Base-by-base conservation (phyloP, 2,329 filamentous ascomycete species). In the Sarocladium kiliense region DNA sequence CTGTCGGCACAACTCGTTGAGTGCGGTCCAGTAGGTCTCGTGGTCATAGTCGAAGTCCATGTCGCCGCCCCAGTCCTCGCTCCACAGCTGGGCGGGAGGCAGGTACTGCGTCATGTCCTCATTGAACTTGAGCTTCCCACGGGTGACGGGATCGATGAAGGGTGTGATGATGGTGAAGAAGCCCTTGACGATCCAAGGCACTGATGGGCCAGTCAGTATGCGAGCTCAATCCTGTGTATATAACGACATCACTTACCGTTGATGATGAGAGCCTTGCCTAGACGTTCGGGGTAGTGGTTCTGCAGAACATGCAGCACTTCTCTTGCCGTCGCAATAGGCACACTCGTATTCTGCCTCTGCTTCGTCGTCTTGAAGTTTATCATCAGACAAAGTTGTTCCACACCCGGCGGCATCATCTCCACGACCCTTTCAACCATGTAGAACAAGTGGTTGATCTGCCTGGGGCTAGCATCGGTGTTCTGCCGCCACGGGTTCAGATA, bases 121-220 rank as follows among this genome's bases (percentile, higher is more conserved):
- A 77, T 97, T 97, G 80, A 96, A 97, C 76, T 94, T 95, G 75
- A 99, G 86, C 78, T 99, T 99, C 66, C 94, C 86, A 57, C 89
- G 85, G 10, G 94, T 99, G 64, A 92, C 76, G 7, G 94, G 94
- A 71, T 99, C 94, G 73, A 99, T 96, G 73, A 99, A 97, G 37
- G 93, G 91, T 3, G 85, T 91, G 73, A 99, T 92, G 64, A 97
- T 77, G 73, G 96, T 97, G 80, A 97, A 96, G 80, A 99, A 99
- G 53, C 89, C 89, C 71, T 84, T 87, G 58, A 97, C 89, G 60
- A 96, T 81, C 85, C 90, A 97, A 1, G 93, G 93, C 50, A 96
- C 89, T 93, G 60, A 56, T 6, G 18, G 7, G 5, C 18, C 18
- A 5, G 36, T 39, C 9, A 45, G 34, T 25, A 45, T 19, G 23